Base-by-base conservation (phyloP, 2,329 filamentous ascomycete genomes). In the Penicillium sp. region DNA sequence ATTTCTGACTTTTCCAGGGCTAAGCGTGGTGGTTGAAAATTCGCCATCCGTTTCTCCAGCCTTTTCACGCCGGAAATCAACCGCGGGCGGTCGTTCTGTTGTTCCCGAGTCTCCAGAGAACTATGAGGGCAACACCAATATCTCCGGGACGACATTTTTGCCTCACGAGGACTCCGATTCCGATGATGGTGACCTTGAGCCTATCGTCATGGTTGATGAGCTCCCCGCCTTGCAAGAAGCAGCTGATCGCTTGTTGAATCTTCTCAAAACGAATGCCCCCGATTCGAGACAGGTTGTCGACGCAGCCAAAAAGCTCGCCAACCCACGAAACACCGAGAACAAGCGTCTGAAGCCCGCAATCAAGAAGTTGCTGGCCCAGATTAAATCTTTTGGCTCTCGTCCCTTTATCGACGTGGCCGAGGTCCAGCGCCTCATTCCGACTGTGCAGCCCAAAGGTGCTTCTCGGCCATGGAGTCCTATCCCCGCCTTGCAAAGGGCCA, bases 401-500 rank as follows among this genome's bases (percentile, higher is more conserved):
- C 58, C 62, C 0, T 79, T 75, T 39, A 72, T 80, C 30, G 63
- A 71, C 34, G 57, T 63, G 3, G 47, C 57, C 1, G 52, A 64
- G 7, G 60, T 77, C 24, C 52, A 68, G 26, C 48, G 53, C 9
- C 58, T 66, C 36, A 55, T 78, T 12, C 60, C 66, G 10, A 61
- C 63, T 1, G 55, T 60, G n/a, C 29, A 62, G 18, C 43, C 63
- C 3, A 54, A 59, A 12, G 54, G 55, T 4, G 41, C 49, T 13
- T 41, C 52, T 48, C 42, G 59, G 37, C 12, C 54, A 13, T 77
- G 71, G 61, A 67, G 62, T 7, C 72, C 70, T 8, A 67, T 68
- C 34, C 64, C 70, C 3, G 60, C 77, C 17, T 49, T 81, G 4
- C 66, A 77, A 49, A 66, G 69, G 29, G 73, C 75, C 10, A 81